Evolutionary conservation across 2,329 filamentous ascomycete species (phyloP), one percentile per base, ranked within the genome.

Genomic region (Cladosporium austrohemisphaericum): DNA sequence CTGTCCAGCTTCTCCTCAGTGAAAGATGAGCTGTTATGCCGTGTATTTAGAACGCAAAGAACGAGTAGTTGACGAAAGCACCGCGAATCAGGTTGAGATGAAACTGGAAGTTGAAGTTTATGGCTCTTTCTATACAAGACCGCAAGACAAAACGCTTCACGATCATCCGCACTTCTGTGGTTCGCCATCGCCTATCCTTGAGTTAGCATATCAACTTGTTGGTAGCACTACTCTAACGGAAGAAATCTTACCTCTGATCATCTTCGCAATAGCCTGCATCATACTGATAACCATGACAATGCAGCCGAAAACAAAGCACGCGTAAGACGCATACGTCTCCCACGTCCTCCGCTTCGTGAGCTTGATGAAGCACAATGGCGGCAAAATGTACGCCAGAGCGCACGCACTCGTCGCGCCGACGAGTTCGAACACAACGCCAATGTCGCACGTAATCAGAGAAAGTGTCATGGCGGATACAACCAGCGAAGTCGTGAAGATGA

Each of bases 361-460:
- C 71, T 94, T 95, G 64, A 98, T 86, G 68, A 93, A 98, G 70
- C 93, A 98, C 49, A 97, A 73, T 20, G 93, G 93, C 54, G 93
- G 93, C 52, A 98, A 73, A 41, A 98, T 95, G 66, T 97, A 98
- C 0, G 93, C 93, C 67, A 98, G 78, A 5, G 89, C 90, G 60
- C 91, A 93, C 3, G 93, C 93, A 65, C 88, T 94, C 28, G 93
- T 98, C 5, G 93, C 90, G 54, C 93, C 93, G 51, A 98, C 93
- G 14, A 98, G 76, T 72, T 98, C 93, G 64, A 98, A 96, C 1
- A 98, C 92, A 36, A 88, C 81, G 45, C 93, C 93, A 3, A 98
- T 76, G 66, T 98, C 93, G 70, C 93, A 97, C 1, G 91, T 97
- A 53, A 95, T 66, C 49, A 98, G 75, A 53, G 86, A 86, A 48